Percentiles rank a stretch among this genome's conserved stretches.
Conservation (phyloP, 1,284 basidiomycete genomes). For the Cutaneotrichosporon daszewskae region DNA sequence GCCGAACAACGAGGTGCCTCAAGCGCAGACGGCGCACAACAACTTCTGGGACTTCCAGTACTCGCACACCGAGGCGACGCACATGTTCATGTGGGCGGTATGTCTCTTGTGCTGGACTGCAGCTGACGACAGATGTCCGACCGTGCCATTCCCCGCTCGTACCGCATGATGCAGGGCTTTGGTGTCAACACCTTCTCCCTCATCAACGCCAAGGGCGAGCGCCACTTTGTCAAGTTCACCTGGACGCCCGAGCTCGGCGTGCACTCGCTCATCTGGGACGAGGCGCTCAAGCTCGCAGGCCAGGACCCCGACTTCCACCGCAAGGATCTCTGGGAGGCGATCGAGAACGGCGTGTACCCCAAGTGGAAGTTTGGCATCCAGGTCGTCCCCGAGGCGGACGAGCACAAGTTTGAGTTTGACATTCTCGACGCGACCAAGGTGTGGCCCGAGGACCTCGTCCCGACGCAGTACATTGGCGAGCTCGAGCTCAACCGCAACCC, state of each 20-base stretch:
- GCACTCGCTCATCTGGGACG: constrained; percentile 78
- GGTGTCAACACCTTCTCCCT: constrained; percentile 50
- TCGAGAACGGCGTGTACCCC: constrained; percentile 60
- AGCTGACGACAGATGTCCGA: constrained; percentile 67
- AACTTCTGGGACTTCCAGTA: constrained; percentile 71
- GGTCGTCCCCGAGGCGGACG: constrained; percentile 60
- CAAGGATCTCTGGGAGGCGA: constrained; percentile 63
- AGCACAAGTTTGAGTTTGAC: constrained; percentile 59
- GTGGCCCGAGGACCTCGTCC: constrained; percentile 71
- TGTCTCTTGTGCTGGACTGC: background rate
- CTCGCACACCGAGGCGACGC: constrained; percentile 54
- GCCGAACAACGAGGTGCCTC: constrained; percentile 62
- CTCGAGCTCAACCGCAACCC: constrained; percentile 59
- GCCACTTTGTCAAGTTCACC: constrained; percentile 78
- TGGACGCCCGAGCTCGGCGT: constrained; percentile 67
- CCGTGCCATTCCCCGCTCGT: constrained; percentile 70
- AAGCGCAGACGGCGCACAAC: constrained; percentile 54
- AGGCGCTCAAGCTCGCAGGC: constrained; percentile 72
- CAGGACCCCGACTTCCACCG: constrained; percentile 67
- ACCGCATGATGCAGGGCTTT: constrained; percentile 78
- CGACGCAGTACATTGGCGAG: constrained; percentile 67
- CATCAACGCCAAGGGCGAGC: constrained; percentile 59
- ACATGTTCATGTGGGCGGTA: constrained; percentile 60
- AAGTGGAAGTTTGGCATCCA: constrained; percentile 75
- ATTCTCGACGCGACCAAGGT: constrained; percentile 77